Conservation (phyloP, 208 protist genomes). For the Trypanosoma boissoni region DNA sequence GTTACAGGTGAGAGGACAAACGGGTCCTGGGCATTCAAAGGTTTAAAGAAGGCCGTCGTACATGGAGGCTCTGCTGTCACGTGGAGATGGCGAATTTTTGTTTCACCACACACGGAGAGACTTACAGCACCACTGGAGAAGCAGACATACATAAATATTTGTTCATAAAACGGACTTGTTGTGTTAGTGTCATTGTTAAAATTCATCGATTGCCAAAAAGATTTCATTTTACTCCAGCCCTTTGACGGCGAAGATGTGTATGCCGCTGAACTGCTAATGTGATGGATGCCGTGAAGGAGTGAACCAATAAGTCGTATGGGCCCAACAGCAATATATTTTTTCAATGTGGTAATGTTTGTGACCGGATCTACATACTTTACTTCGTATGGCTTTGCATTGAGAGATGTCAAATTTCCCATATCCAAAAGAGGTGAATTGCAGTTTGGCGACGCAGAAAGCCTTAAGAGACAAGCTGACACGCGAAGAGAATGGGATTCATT, state of each 20-base stretch:
- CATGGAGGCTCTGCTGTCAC: neutral
- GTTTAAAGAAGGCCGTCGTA: conserved; percentile 16
- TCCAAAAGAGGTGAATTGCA: conserved; percentile 25
- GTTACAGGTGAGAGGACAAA: conserved; percentile 36
- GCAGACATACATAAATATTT: conserved; percentile 35
- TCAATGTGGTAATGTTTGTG: neutral
- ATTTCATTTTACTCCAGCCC: no score
- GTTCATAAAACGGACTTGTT: conserved; percentile 23
- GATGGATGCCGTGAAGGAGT: conserved; percentile 15
- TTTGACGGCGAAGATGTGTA: no score
- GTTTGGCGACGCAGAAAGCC: conserved; percentile 20
- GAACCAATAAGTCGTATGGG: conserved; percentile 23
- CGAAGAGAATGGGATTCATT: neutral
- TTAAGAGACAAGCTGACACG: conserved; percentile 15
- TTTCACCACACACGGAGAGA: conserved; percentile 3
- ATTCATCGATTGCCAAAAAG: conserved; percentile 6
- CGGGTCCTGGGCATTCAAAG: conserved; percentile 18
- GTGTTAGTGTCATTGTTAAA: neutral
- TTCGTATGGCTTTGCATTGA: conserved; percentile 8
- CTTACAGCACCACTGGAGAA: conserved; percentile 22
- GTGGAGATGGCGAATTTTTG: neutral
- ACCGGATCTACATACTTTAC: conserved; percentile 2
- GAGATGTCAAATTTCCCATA: conserved; percentile 20
- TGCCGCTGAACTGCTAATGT: conserved; percentile 8
- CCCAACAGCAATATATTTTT: conserved; percentile 17